Base-by-base conservation (phyloP, 768 basidiomycete species). In the Rhodotorula babjevae region DNA sequence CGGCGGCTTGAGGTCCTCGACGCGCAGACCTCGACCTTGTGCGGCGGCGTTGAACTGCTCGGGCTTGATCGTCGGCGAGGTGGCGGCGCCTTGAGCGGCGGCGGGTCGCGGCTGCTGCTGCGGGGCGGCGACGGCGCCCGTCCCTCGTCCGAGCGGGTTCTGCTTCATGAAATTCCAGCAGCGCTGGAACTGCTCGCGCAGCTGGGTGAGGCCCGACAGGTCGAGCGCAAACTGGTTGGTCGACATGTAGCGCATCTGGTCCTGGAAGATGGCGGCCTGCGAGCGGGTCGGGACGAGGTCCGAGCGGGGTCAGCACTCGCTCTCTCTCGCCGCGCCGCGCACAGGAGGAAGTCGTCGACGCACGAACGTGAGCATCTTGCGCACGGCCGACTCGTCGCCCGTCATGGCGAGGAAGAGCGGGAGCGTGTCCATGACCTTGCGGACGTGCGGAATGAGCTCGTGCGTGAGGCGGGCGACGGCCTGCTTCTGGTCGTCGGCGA, bases 381-480 rank as follows among this genome's bases (percentile, higher is more conserved):
- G 47, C 16, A 72, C 59, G 14, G 68, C 68, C 0, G 55, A 55
- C 5, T 29, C 33, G 23, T 76, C 71, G 33, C 42, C n/a, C 15
- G 70, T 76, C 65, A 78, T 76, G 23, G 77, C 77, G 36, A 71
- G 63, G 70, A 75, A 78, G 19, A 78, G 59, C 18, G 77, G 75
- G 29, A 78, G 55, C 49, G 72, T 63, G 40, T 78, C 76, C 36
- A 71, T n/a, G 36, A 78, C 69, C 16, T 64, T 64, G n/a, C 69
- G 61, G 52, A 78, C 75, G 53, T 57, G 50, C n/a, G 76, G 71
- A 14, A 69, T 23, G 12, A 78, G 71, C n/a, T 68, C 68, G 27
- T 63, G 66, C 27, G 76, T 76, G 40, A 70, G 33, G 0, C 29
- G 55, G 21, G 68, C 64, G 49, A 75, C 69, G 9, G 46, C 16